These are phyloP conservation scores for Castanea crenata DNA, from an alignment of 306 rosid species.

Conservation along the genomic window DNA sequence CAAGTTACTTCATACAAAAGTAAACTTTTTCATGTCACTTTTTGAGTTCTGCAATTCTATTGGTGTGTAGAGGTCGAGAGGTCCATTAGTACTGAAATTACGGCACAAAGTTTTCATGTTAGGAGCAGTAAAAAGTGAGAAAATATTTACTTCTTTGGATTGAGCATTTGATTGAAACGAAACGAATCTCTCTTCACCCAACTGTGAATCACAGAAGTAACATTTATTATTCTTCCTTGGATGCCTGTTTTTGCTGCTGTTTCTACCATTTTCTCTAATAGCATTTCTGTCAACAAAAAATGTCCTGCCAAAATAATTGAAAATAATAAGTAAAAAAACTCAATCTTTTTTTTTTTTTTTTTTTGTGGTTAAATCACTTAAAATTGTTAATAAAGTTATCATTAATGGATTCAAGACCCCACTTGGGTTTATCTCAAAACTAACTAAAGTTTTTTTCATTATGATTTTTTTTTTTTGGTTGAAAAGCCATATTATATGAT, in stretches of 20 bases:
- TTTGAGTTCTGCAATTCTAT: not conserved
- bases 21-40: no score
- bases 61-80: not conserved
- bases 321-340: not conserved
- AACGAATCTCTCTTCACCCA: slow-evolving; percentile 77
- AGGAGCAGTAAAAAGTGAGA: not conserved
- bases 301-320: slow-evolving; percentile 55
- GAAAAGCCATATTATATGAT: not conserved
- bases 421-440: not conserved
- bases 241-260: slow-evolving; percentile 80
- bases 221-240: slow-evolving; percentile 83
- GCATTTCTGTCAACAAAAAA: slow-evolving; percentile 68
- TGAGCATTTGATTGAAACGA: slow-evolving; percentile 63
- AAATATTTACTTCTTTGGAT: slow-evolving; percentile 57
- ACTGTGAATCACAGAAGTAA: slow-evolving; percentile 75
- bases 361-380: no score
- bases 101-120: not conserved
- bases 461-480: not conserved
- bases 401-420: not conserved
- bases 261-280: slow-evolving; percentile 81
- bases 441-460: not conserved
- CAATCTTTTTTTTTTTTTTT: not conserved
- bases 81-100: slow-evolving; percentile 7
- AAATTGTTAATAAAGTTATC: not conserved
- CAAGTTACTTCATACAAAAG: no score